Percentiles rank a stretch among this genome's conserved stretches.
phyloP scores from a whole-genome alignment of 352 stramenopile species.

The Globisporangium viniferum region DNA sequence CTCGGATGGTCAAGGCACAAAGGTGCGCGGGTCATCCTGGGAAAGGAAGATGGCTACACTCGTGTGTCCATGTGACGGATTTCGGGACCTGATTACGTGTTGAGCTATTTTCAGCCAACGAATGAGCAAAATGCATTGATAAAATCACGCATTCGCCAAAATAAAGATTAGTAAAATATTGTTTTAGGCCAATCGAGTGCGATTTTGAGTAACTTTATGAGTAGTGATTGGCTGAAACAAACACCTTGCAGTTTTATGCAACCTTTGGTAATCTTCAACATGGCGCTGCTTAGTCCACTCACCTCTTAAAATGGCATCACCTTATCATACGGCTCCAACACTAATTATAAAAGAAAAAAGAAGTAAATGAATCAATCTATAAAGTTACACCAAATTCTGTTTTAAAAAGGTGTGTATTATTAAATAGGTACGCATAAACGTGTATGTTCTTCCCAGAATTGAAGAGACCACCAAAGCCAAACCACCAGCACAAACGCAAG shows the following conservation, averaged over 20 bases:
- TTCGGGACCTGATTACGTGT: neutral
- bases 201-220: neutral
- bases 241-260: neutral
- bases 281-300: neutral
- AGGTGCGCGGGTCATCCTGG: neutral
- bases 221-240: constrained; percentile 4
- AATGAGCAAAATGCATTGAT: too few relatives aligned
- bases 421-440: neutral
- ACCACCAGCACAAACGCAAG: neutral
- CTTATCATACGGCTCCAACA: neutral
- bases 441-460: neutral
- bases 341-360: neutral
- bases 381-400: neutral
- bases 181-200: neutral
- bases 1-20: neutral
- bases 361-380: neutral
- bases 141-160: constrained; percentile 1
- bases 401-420: neutral
- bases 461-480: neutral
- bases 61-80: constrained; percentile 10
- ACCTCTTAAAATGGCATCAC: neutral
- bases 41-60: constrained; percentile 10
- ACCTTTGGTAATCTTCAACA: constrained; percentile 5
- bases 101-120: neutral
- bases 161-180: neutral